Base-by-base conservation (phyloP, 352 stramenopile species). In the Globisporangium paddicum region DNA sequence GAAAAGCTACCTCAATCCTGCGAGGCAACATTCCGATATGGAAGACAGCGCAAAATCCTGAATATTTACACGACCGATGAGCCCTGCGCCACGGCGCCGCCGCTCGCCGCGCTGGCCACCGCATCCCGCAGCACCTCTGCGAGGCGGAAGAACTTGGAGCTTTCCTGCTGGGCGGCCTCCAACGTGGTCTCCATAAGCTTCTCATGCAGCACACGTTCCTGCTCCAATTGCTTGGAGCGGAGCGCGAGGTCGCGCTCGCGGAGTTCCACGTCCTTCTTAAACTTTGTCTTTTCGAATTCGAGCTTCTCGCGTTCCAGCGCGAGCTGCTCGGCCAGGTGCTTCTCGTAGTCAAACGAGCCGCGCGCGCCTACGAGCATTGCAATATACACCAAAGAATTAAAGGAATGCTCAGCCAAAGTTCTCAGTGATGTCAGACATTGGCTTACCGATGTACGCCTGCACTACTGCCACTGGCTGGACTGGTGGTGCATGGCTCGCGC, bases 231-330 rank as follows among this genome's bases (percentile, higher is more conserved):
- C 61, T 86, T 83, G 37, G 87, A 73, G 49, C 75, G 75, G 52
- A 87, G 68, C 10, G 73, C 73, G 5, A 90, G 54, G 28, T 89
- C 80, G 19, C 78, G 78, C 45, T 92, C 82, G 14, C 76, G 77
- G 13, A 90, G 70, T 49, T 90, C 83, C 18, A 87, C 72, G 58
- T 90, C 71, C 57, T 88, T 89, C 57, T 88, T 82, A 58, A 89
- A 89, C 40, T 79, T 77, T 48, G 68, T 55, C 48, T 88, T 89
- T 18, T 88, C 79, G 47, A 90, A 90, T 54, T 86, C 81, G 19
- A 93, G 62, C 0, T 76, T 75, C 58, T 93, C 79, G 40, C 76
- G 83, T 41, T 90, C 79, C 30, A 93, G 65, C 35, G 77, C 71
- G 3, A 93, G 74, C 41, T 89, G 79, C 60, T 90, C 82, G 18